Evolutionary conservation across 148 eudicot genomes (phyloP), one percentile per base, ranked within the genome.

Genomic region (Gaultheria prostrata): DNA sequence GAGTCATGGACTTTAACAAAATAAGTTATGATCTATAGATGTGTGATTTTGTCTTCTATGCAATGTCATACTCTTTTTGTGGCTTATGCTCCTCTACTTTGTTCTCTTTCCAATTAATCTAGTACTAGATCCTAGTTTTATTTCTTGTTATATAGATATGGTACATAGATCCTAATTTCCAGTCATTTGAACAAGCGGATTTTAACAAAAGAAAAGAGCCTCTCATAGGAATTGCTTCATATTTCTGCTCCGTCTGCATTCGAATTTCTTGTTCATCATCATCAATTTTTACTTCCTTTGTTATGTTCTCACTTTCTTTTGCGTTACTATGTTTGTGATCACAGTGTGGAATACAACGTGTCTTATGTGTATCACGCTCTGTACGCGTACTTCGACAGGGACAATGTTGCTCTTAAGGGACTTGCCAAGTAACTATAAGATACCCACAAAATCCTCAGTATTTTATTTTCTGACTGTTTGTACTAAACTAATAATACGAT

Each of bases 331-430:
- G 81, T 26, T 74, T 83, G 63, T 71, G 30, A 39, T 86, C 79
- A 32, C 98, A 94, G 98, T 84, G 98, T 94, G 91, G 98, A 94
- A 85, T 94, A 94, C 88, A 91, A 87, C 84, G 92, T 91, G 15
- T 94, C 96, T n/a, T 94, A 93, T 87, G 96, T 93, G 85, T 94
- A 94, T 85, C 98, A 94, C 77, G 86, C 98, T 15, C 71, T 94
- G 87, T 94, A 83, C 83, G 97, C 96, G 0, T 94, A 94, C 89
- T 94, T 94, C 71, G 98, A 94, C 89, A 83, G 98, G 80, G 98
- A 94, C 89, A 91, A 94, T 67, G 87, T 94, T 83, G 98, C 98
- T 85, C 95, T 94, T 12, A 92, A 86, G 78, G 98, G 98, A 85
- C 86, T 93, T 35, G 97, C 98, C 84, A 94, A 94, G 98, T 94